Percentiles rank a stretch among this genome's conserved stretches.
Evolutionary conservation across 225 moss, liverwort and hornwort species (phyloP).

Genomic region (Marchantia paleacea): DNA sequence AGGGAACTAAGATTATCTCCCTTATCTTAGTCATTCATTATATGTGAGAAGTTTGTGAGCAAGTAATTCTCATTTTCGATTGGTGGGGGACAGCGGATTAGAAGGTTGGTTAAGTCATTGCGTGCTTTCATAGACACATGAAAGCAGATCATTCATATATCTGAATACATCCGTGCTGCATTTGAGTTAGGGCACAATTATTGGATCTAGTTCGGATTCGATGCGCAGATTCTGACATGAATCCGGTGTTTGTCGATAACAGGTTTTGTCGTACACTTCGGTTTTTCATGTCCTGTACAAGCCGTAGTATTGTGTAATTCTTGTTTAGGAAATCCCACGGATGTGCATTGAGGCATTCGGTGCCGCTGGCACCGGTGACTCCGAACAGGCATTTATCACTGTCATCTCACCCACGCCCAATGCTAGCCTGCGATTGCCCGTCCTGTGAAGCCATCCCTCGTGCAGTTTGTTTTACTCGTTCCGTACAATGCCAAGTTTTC

Average conservation of each 20-base stretch:
- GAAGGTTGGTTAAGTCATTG: background rate
- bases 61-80: background rate
- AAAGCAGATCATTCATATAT: background rate
- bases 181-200: slow-evolving; percentile 8
- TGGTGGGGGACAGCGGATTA: background rate
- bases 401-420: background rate
- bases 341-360: background rate
- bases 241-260: background rate
- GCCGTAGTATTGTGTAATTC: too few relatives aligned
- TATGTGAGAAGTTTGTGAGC: background rate
- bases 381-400: background rate
- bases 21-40: background rate
- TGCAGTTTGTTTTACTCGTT: background rate
- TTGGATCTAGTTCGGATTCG: background rate
- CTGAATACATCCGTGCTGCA: background rate
- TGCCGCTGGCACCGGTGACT: background rate
- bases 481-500: background rate
- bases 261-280: background rate
- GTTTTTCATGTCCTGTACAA: background rate
- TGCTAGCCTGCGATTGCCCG: background rate
- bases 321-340: background rate
- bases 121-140: background rate
- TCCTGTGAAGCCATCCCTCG: background rate
- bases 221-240: background rate
- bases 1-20: slow-evolving; percentile 13